Evolutionary conservation across 1,284 basidiomycete genomes (phyloP).

Genomic region (Entoloma clypeatum): DNA sequence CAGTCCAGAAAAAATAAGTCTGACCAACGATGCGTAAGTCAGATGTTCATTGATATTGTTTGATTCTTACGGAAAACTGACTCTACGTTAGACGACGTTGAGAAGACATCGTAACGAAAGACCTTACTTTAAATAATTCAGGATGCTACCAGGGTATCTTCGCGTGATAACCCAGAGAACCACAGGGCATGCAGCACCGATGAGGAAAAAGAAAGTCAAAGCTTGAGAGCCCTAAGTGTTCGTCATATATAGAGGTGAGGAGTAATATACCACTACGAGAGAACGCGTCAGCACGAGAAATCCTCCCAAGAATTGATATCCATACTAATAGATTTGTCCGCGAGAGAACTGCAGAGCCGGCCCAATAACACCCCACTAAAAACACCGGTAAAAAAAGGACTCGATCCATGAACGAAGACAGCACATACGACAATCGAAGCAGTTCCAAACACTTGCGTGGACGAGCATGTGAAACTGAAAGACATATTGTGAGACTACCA

Average conservation of each 20-base stretch:
- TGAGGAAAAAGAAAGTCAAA: slow-evolving; percentile 49
- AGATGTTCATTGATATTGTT: neutral
- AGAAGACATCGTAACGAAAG: slow-evolving; percentile 3
- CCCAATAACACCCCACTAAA: slow-evolving; percentile 45
- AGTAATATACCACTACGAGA: slow-evolving; percentile 22
- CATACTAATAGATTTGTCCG: slow-evolving; percentile 41
- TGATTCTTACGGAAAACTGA: slow-evolving; percentile 36
- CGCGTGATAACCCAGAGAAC: slow-evolving; percentile 40
- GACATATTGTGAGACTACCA: too few relatives aligned
- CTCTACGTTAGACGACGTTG: slow-evolving; percentile 10
- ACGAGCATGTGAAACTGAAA: slow-evolving; percentile 33
- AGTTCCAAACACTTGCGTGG: slow-evolving; percentile 37
- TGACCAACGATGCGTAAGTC: slow-evolving; percentile 11
- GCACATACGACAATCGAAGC: slow-evolving; percentile 39
- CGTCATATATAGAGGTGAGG: slow-evolving; percentile 13
- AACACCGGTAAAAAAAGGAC: slow-evolving; percentile 1
- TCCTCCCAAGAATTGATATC: neutral
- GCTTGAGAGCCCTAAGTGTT: slow-evolving; percentile 20
- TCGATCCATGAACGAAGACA: neutral
- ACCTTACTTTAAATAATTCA: slow-evolving; percentile 44
- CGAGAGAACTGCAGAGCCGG: slow-evolving; percentile 43
- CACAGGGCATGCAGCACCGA: slow-evolving; percentile 47
- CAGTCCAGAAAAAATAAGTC: slow-evolving; percentile 50
- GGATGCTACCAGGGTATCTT: slow-evolving; percentile 40
- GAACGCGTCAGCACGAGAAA: neutral